These are phyloP conservation scores for Amesomyces nigricolor DNA, from an alignment of 2,329 filamentous ascomycete genomes.

Conservation along the genomic window DNA sequence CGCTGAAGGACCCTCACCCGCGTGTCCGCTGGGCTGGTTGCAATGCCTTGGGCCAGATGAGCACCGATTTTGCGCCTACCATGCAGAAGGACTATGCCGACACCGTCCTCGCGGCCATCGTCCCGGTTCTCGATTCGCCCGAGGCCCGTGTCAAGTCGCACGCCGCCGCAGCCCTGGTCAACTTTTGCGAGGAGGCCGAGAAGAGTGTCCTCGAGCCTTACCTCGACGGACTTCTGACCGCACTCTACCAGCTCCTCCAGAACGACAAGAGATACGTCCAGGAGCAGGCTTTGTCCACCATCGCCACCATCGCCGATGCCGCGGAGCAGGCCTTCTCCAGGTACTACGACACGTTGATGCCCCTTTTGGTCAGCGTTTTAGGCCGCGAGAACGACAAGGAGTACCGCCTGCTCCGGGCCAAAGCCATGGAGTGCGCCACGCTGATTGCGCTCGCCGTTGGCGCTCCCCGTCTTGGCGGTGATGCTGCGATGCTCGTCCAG, in stretches of 20 bases:
- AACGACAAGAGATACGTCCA: conserved; percentile 95
- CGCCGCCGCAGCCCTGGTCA: conserved; percentile 93
- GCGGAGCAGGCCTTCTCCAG: conserved; percentile 91
- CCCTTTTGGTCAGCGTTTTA: conserved; percentile 82
- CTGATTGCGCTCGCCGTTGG: conserved; percentile 93
- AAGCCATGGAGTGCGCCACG: conserved; percentile 98
- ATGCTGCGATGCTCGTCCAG: conserved; percentile 82
- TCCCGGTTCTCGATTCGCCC: conserved; percentile 82
- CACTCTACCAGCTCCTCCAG: conserved; percentile 80
- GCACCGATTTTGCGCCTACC: conserved; percentile 93
- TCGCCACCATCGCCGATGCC: conserved; percentile 97
- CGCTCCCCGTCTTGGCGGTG: conserved; percentile 81
- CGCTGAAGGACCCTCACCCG: conserved; percentile 82
- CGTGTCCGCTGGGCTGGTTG: conserved; percentile 96
- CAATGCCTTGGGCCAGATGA: conserved; percentile 99
- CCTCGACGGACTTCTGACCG: conserved; percentile 77
- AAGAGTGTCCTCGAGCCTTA: conserved; percentile 89
- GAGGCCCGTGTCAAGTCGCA: conserved; percentile 95
- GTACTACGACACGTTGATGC: conserved; percentile 96
- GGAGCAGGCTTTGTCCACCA: conserved; percentile 94
- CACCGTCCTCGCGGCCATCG: conserved; percentile 80
- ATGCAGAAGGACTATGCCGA: conserved; percentile 97
- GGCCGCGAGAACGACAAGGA: conserved; percentile 90
- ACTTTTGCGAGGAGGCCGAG: conserved; percentile 98
- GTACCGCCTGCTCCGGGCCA: conserved; percentile 81